Evolutionary conservation across 164 flowering plant species (phyloP), one percentile per base, ranked within the genome.

Genomic region (Warburgia ugandensis): DNA sequence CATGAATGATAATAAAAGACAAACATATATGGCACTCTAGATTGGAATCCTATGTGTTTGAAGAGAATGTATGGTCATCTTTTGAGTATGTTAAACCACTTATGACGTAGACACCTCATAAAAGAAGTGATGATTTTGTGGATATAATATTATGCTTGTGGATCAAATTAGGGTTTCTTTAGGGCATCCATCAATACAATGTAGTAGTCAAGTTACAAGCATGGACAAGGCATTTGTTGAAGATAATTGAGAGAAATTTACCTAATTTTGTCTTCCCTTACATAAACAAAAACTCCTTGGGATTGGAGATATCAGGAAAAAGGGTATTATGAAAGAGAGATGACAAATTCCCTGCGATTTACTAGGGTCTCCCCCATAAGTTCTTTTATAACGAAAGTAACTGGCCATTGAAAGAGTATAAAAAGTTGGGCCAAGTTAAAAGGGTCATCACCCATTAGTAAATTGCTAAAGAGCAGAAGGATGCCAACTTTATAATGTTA

Each of bases 21-120:
- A 68, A 61, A 43, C 20, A n/a, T n/a, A n/a, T n/a, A n/a, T n/a
- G n/a, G n/a, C 36, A 44, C 35, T 45, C 30, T 31, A 17, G 33
- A 55, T 26, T 26, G 72, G 77, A 70, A 76, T 79, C 81, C 80
- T 56, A 78, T 76, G 84, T 64, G 84, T 64, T 48, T 61, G 57
- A 33, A 55, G 19, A 58, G 20, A 31, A 48, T 52, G 50, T 30
- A 52, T 63, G 46, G 19, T 44, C 35, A 36, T 27, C 31, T 44
- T 35, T 14, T 13, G 32, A 10, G 22, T 14, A 17, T 27, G 36
- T 20, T 21, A 45, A 22, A 32, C 32, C 53, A 38, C 44, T 55
- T 64, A 30, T 59, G 63, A 59, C 48, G 58, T 33, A 16, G 65
- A 67, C 63, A 57, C 48, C 28, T 33, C 49, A n/a, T 11, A 16